Base-by-base conservation (phyloP, 106 monocot species). In the Apostasia ramifera region DNA sequence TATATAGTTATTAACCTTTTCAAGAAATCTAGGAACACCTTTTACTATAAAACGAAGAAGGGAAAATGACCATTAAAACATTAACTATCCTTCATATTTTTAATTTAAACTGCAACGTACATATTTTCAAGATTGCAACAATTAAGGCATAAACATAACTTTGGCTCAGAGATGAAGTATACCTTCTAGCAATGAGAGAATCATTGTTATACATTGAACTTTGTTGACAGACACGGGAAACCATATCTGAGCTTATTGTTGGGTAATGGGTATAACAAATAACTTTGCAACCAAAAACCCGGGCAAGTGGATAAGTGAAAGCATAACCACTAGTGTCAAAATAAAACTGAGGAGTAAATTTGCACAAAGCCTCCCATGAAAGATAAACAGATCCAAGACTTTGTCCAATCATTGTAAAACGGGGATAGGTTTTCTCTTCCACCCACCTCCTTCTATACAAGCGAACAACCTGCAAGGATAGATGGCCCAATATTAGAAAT, bases 311-410 rank as follows among this genome's bases (percentile, higher is more conserved):
- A 73, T 97, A 97, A 11, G 97, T 92, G 75, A 97, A 92, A 70
- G 97, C 97, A 83, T 97, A 97, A 7, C 97, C 97, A 75, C 97
- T 97, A 37, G 89, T 92, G 66, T 97, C 97, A 70, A 97, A 77
- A 76, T 89, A 97, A 60, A 83, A 86, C 44, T 77, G 77, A 44
- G 97, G 97, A 0, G 86, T 89, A 56, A 85, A 83, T 79, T 87
- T 89, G 14, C 75, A 73, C 54, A 97, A 70, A 56, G 97, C 97
- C 76, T 97, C 97, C 92, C 92, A 97, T 71, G 89, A 58, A 37
- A 97, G 85, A 77, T 89, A 92, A 70, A 92, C 61, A 6, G 97
- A 97, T 47, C 97, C 92, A 66, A 92, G 62, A 79, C 97, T 97
- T 72, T 92, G 89, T 8, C 97, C 97, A 69, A 97, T 92, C 97